These are phyloP conservation scores for Scutellaria baicalensis DNA, from an alignment of 257 asterid genomes.

Conservation along the genomic window DNA sequence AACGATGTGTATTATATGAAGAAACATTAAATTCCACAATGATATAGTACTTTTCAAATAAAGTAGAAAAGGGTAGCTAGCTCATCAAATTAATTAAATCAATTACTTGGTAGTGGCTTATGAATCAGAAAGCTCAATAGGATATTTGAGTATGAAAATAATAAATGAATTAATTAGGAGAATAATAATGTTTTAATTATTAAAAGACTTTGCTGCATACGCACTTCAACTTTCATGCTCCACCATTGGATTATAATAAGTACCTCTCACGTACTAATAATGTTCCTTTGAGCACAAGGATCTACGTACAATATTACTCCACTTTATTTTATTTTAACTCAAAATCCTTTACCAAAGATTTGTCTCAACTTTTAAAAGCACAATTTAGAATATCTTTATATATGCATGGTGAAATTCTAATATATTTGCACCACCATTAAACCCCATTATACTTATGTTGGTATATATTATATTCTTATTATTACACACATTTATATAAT, in stretches of 20 bases:
- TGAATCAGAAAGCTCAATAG: conserved; percentile 22
- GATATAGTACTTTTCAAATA: background rate
- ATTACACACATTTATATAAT: too few relatives aligned
- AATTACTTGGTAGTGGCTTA: background rate
- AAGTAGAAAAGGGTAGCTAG: background rate
- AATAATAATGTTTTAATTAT: background rate
- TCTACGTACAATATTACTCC: background rate
- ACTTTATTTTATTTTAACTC: too few relatives aligned
- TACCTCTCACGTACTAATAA: conserved; percentile 14
- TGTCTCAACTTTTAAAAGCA: conserved; percentile 43
- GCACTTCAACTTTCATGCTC: conserved; percentile 11
- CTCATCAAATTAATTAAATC: background rate
- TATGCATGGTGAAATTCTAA: conserved; percentile 18
- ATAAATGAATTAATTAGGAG: background rate
- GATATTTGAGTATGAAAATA: conserved; percentile 4
- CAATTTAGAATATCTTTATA: conserved; percentile 24
- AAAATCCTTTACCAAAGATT: background rate
- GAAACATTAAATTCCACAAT: background rate
- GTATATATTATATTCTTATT: too few relatives aligned
- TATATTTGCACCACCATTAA: conserved; percentile 5
- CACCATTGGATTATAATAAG: conserved; percentile 9
- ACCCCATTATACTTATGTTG: too few relatives aligned
- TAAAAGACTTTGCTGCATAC: conserved; percentile 14
- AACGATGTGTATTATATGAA: background rate
- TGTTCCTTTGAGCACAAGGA: conserved; percentile 30